phyloP scores from a whole-genome alignment of 208 protist genomes.

The Trypanosoma mega region DNA sequence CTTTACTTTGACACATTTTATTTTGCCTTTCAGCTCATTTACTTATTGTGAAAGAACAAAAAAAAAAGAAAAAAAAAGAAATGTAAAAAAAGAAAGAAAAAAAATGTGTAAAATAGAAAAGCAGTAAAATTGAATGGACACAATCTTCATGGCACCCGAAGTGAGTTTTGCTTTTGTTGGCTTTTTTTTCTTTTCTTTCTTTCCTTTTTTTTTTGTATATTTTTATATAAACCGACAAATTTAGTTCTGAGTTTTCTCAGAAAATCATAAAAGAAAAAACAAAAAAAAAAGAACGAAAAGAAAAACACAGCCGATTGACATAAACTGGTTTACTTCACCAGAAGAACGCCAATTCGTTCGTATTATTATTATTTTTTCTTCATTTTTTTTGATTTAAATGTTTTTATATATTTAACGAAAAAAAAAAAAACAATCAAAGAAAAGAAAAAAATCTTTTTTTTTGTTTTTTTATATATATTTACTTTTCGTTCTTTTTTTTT shows the following conservation, averaged over 20 bases:
- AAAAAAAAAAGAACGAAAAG: background rate
- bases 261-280: background rate
- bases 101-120: too few species aligned
- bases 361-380: too few species aligned
- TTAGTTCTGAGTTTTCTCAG: background rate
- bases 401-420: background rate
- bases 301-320: background rate
- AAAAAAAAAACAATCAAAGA: background rate
- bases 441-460: background rate
- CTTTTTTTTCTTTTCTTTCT: slow-evolving; percentile 6
- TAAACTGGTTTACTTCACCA: too few species aligned
- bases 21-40: background rate
- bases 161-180: background rate
- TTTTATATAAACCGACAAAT: slow-evolving; percentile 6
- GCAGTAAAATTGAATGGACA: too few species aligned
- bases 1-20: background rate
- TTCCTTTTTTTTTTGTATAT: background rate
- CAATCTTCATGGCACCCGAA: too few species aligned
- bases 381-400: background rate
- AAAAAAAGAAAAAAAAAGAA: slow-evolving; percentile 1
- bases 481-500: background rate
- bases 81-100: too few species aligned
- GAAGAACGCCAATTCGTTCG: too few species aligned
- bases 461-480: too few species aligned
- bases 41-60: background rate